Conservation (phyloP, 2,329 filamentous ascomycete species). For the Chaetomiaceae sp. region DNA sequence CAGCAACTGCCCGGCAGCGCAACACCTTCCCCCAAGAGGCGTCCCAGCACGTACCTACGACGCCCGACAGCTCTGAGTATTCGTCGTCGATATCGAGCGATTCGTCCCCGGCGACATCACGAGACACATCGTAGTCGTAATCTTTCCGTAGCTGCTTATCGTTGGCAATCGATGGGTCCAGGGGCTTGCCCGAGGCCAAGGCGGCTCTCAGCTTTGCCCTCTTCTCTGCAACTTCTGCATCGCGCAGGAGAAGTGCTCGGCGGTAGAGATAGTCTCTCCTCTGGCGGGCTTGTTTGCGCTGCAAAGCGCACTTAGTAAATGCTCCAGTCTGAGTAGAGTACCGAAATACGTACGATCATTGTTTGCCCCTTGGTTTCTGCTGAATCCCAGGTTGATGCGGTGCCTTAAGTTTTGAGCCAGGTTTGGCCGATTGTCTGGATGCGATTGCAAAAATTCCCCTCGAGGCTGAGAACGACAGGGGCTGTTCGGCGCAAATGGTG, state of each 20-base stretch:
- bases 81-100: conserved; percentile 79
- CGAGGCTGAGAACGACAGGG: conserved; percentile 14
- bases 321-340: too few relatives aligned
- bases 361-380: conserved; percentile 3
- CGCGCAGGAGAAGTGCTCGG: conserved; percentile 77
- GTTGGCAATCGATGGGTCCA: conserved; percentile 77
- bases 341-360: conserved; percentile 27
- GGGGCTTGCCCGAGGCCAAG: conserved; percentile 80
- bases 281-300: conserved; percentile 71
- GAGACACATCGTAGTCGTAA: conserved; percentile 89
- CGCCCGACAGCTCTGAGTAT: conserved; percentile 84
- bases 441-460: conserved; percentile 10
- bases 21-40: neutral
- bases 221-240: conserved; percentile 91
- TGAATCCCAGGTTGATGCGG: too few relatives aligned
- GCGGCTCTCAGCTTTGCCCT: conserved; percentile 81
- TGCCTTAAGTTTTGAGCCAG: too few relatives aligned
- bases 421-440: neutral
- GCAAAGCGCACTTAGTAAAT: conserved; percentile 20
- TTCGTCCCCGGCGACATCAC: conserved; percentile 63
- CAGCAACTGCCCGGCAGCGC: neutral
- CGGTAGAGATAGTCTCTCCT: conserved; percentile 87
- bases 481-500: conserved; percentile 1
- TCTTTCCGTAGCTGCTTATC: conserved; percentile 81
- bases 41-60: conserved; percentile 60